phyloP scores from a whole-genome alignment of 108 stramenopile species.

The Schizochytrium sp. region DNA sequence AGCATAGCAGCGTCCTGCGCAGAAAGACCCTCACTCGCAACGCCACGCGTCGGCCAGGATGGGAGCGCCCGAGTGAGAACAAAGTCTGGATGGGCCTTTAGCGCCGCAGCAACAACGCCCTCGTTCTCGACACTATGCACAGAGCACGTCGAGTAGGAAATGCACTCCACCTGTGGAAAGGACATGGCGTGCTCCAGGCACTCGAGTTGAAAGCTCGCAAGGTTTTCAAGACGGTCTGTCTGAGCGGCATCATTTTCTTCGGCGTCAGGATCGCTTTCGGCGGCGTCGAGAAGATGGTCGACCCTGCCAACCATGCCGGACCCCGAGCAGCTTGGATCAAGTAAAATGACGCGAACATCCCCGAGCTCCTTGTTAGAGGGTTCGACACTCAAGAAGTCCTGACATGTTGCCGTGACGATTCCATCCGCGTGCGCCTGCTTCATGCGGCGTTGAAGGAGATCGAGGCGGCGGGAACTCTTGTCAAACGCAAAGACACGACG shows the following conservation, averaged over 20 bases:
- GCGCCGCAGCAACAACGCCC: constrained; percentile 67
- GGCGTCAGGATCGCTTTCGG: constrained; percentile 24
- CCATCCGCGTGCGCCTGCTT: not conserved
- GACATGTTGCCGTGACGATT: constrained; percentile 45
- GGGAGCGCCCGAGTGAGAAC: constrained; percentile 62
- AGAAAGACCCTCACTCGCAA: constrained; percentile 48
- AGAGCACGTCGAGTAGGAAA: constrained; percentile 98
- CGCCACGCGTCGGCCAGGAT: constrained; percentile 68
- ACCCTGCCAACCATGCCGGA: constrained; percentile 77
- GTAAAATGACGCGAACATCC: constrained; percentile 68
- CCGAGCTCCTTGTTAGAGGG: constrained; percentile 43
- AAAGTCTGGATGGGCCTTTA: constrained; percentile 50
- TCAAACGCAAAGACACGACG: constrained; percentile 76
- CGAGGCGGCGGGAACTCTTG: constrained; percentile 60
- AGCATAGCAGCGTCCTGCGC: constrained; percentile 58
- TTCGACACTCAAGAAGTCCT: constrained; percentile 74
- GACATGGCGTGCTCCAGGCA: constrained; percentile 75
- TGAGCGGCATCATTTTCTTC: constrained; percentile 18
- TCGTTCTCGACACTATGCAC: constrained; percentile 88
- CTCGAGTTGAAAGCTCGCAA: constrained; percentile 78
- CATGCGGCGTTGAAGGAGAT: constrained; percentile 43
- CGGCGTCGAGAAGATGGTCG: constrained; percentile 40
- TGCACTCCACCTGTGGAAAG: constrained; percentile 69
- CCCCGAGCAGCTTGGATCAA: constrained; percentile 97
- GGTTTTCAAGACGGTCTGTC: constrained; percentile 50